Conservation (phyloP, 257 asterid genomes). For the Linderniella brevidens region DNA sequence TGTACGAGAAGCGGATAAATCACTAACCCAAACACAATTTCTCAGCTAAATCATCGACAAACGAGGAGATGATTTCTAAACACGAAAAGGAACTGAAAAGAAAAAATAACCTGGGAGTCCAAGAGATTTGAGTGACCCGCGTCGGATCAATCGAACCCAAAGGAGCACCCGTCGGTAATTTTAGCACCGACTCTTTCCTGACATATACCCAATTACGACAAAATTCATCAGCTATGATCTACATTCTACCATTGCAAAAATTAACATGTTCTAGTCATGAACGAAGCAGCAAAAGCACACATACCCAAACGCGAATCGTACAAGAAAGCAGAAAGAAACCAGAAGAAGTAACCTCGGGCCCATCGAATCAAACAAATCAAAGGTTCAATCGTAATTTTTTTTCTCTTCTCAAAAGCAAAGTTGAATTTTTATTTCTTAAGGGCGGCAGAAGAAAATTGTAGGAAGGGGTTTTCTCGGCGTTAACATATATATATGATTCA, state of each 20-base stretch:
- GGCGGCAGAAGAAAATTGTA: too few species aligned
- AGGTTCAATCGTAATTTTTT: not conserved
- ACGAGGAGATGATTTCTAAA: not conserved
- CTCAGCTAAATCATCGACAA: not conserved
- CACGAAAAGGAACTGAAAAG: not conserved
- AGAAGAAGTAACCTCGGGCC: constrained; percentile 22
- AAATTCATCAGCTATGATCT: constrained; percentile 17
- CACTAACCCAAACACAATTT: not conserved
- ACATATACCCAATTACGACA: not conserved
- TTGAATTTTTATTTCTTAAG: not conserved
- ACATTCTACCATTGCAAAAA: not conserved
- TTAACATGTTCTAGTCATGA: not conserved
- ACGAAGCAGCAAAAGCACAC: not conserved
- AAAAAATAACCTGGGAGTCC: constrained; percentile 56
- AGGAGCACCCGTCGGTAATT: constrained; percentile 25
- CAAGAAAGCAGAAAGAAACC: constrained; percentile 23
- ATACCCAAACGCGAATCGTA: constrained; percentile 33
- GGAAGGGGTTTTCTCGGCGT: too few species aligned
- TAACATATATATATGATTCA: too few species aligned
- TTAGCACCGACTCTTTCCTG: constrained; percentile 34
- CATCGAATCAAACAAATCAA: constrained; percentile 16
- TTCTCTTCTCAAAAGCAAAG: not conserved
- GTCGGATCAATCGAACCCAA: constrained; percentile 58
- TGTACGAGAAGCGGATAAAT: not conserved
- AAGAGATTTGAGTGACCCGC: constrained; percentile 63